Evolutionary conservation across 2,329 filamentous ascomycete genomes (phyloP), one percentile per base, ranked within the genome.

Genomic region (Diaporthe aspalathi): DNA sequence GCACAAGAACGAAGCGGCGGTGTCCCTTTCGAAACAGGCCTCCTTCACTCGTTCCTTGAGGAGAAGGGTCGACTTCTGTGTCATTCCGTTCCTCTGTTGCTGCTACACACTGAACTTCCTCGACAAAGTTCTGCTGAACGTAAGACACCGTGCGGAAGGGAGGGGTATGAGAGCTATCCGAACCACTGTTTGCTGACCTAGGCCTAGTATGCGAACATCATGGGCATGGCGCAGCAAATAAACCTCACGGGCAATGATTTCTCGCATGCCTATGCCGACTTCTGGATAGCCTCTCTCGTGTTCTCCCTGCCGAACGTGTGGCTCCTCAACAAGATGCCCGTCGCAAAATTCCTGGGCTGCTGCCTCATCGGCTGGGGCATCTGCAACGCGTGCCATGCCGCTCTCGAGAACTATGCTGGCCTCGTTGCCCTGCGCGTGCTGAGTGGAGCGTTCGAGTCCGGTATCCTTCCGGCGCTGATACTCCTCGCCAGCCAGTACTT

Each of bases 391-490:
- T 72, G 77, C 1, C 76, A 78, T 67, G 76, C 76, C 4, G 70
- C 75, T 0, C 76, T 76, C 17, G 73, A 74, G 68, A 76, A 73
- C 68, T 78, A 77, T 63, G 43, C 72, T 7, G 76, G 77, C 24
- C 76, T 78, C 49, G 76, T 76, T 40, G 76, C 73, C 2, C 43
- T 75, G 50, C 77, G 77, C 12, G 77, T 78, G 69, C 77, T 78
- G 52, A 68, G 77, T 1, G 77, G 77, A 11, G 73, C 76, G 66
- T 72, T 78, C 14, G 77, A 79, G 68, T 75, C 72, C 1, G 76
- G 75, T 24, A 72, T 78, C 45, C 76, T 76, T 2, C 77, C 77
- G 1, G 74, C 74, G 4, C 75, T 76, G 72, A 75, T 78, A 8
- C 69, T 78, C 24, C 70, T 78, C 24, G 76, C 76, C 16, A 76